Evolutionary conservation across 805 yeast species (phyloP), one percentile per base, ranked within the genome.

Genomic region (Debaryomyces maramus): DNA sequence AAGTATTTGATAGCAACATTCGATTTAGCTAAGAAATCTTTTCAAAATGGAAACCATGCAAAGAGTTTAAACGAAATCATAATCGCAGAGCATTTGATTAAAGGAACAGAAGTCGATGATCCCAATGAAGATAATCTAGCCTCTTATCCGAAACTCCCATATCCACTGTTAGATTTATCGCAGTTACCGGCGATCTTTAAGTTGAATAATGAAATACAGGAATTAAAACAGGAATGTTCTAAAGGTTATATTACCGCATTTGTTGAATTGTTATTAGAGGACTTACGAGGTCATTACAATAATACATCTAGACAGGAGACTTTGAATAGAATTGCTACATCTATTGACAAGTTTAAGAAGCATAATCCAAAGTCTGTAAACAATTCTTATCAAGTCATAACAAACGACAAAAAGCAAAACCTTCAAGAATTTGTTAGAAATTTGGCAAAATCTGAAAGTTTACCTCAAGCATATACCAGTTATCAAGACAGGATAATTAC

Each of bases 401-500:
- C 63, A 3, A 65, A 66, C 0, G 58, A 50, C 0, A 70, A 77
- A 32, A 73, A 77, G 46, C 41, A 46, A 0, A 54, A 63, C n/a
- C 56, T 87, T n/a, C 60, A 60, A 6, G 67, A 62, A 1, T 72
- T 70, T 36, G 64, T 88, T 22, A 55, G 63, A 6, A 85, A 84
- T 18, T 67, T 91, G 16, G 67, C 77, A 6, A 73, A 80, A 48
- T 75, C 88, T 32, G 83, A 81, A 17, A 80, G 77, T 47, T 56
- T 88, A 19, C 70, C 76, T 1, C 65, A 75, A 10, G 86, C 95
- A 0, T 81, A 83, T 47, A 68, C 72, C 28, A 55, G 67, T 3
- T 89, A 85, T 56, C 86, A 83, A 50, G 91, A 82, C 17, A 72
- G 71, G 14, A 78, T 86, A n/a, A 67, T 82, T 9, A 65, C 72